A percentile compares a stretch with the other conserved stretches of the same genome.
Evolutionary conservation across 2,329 filamentous ascomycete genomes (phyloP).

Genomic region (Cordyceps cicadae): DNA sequence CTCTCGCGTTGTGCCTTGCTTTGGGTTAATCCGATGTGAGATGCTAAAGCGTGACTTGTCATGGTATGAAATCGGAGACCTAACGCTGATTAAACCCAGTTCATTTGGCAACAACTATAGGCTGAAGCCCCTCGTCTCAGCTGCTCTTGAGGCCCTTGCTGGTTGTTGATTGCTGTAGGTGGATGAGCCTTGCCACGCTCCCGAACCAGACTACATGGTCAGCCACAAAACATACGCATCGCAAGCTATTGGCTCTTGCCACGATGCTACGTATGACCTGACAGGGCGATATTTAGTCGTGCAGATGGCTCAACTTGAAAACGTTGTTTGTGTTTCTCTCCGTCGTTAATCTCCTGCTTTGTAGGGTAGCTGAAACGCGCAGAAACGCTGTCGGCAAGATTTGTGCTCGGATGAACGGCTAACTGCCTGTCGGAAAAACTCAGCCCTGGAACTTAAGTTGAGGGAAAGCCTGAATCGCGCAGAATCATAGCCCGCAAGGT

Average conservation of each 20-base stretch:
- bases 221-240: slow-evolving; percentile 2
- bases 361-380: background rate
- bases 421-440: background rate
- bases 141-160: background rate
- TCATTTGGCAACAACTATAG: background rate
- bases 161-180: too few species aligned
- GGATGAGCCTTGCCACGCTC: too few species aligned
- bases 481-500: background rate
- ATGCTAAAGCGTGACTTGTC: background rate
- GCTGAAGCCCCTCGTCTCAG: background rate
- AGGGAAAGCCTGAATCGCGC: background rate
- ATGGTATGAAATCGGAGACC: background rate
- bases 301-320: background rate
- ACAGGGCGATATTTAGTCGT: background rate
- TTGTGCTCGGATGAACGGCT: slow-evolving; percentile 3
- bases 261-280: background rate
- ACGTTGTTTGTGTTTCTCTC: background rate
- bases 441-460: background rate
- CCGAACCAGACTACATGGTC: too few species aligned
- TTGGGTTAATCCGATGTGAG: background rate
- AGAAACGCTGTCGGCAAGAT: background rate
- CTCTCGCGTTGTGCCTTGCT: background rate
- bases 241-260: background rate
- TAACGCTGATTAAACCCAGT: background rate
- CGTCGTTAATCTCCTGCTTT: background rate